A percentile compares a stretch with the other conserved stretches of the same genome.
Evolutionary conservation across 2,329 filamentous ascomycete genomes (phyloP).

Genomic region (Fusarium musae): DNA sequence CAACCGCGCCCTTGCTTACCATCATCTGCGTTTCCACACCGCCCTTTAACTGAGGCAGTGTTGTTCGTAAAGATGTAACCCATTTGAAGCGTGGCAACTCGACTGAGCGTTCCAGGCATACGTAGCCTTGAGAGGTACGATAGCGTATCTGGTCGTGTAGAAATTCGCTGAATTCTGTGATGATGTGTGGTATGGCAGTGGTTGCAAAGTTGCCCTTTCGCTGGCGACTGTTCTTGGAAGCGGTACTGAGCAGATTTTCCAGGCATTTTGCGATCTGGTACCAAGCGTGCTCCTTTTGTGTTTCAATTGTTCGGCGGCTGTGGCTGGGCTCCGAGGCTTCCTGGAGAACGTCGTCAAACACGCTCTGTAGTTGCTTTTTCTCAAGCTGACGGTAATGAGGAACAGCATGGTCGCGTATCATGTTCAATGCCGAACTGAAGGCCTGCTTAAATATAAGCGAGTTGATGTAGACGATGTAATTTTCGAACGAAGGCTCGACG

Average conservation of each 20-base stretch:
- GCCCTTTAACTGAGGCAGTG: slow-evolving; percentile 43
- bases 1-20: slow-evolving; percentile 22
- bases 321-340: slow-evolving; percentile 23
- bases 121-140: slow-evolving; percentile 48
- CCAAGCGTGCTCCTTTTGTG: slow-evolving; percentile 49
- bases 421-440: slow-evolving; percentile 48
- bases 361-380: slow-evolving; percentile 41
- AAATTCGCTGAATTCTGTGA: slow-evolving; percentile 51
- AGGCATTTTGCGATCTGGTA: slow-evolving; percentile 47
- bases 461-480: slow-evolving; percentile 61
- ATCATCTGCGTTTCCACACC: slow-evolving; percentile 16
- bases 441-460: slow-evolving; percentile 48
- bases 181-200: slow-evolving; percentile 45
- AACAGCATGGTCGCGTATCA: slow-evolving; percentile 55
- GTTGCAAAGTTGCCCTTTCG: slow-evolving; percentile 39
- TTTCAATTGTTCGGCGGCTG: slow-evolving; percentile 45
- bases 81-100: slow-evolving; percentile 38
- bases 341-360: slow-evolving; percentile 50
- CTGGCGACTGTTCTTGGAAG: slow-evolving; percentile 35
- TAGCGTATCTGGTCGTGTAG: slow-evolving; percentile 47
- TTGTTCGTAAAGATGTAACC: slow-evolving; percentile 35
- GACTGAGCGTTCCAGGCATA: slow-evolving; percentile 42
- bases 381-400: slow-evolving; percentile 50
- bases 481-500: slow-evolving; percentile 65
- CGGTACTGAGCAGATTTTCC: slow-evolving; percentile 41